Evolutionary conservation across 129 eudicot species (phyloP).

Genomic region (Flaveria robusta): DNA sequence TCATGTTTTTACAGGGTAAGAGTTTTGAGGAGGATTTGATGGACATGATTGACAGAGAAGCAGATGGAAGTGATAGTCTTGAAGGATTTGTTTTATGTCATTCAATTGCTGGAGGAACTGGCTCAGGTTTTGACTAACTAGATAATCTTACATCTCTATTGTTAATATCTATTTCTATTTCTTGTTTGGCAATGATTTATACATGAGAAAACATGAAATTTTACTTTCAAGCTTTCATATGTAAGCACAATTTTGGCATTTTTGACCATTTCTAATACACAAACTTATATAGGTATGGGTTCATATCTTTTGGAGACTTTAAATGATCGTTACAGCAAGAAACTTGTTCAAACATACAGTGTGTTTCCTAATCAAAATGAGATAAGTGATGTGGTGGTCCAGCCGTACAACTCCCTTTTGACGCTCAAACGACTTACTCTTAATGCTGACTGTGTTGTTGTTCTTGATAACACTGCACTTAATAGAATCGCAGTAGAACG

Average conservation of each 20-base stretch:
- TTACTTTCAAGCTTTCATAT: not conserved
- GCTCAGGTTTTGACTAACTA: constrained; percentile 67
- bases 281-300: constrained; percentile 43
- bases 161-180: not conserved
- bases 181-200: not conserved
- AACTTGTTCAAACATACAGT: constrained; percentile 95
- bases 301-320: constrained; percentile 73
- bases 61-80: constrained; percentile 99
- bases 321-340: constrained; percentile 80
- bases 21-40: constrained; percentile 91
- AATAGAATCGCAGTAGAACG: constrained; percentile 96
- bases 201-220: constrained; percentile 4
- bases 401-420: constrained; percentile 96
- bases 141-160: not conserved
- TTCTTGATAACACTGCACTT: constrained; percentile 96
- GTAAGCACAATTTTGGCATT: not conserved
- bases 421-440: constrained; percentile 91
- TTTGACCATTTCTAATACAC: not conserved
- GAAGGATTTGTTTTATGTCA: constrained; percentile 99
- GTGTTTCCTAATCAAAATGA: constrained; percentile 93
- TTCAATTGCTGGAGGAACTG: constrained; percentile 99
- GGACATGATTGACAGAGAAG: constrained; percentile 99
- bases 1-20: constrained; percentile 62
- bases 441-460: constrained; percentile 98
- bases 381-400: constrained; percentile 96